Conservation (phyloP, 345 rosid species). For the Salix viminalis region DNA sequence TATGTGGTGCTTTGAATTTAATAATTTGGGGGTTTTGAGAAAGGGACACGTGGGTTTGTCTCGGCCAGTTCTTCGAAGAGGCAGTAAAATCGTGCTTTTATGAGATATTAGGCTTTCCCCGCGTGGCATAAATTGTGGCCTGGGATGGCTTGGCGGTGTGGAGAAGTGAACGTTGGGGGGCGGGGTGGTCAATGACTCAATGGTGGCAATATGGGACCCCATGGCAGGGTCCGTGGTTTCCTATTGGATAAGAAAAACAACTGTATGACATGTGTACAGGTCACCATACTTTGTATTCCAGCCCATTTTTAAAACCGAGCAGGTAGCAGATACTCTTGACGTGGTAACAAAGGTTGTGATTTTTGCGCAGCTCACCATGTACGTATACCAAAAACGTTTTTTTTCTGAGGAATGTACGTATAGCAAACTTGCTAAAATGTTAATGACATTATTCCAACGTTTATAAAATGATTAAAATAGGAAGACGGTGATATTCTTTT, state of each 20-base stretch:
- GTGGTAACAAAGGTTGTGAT: not conserved
- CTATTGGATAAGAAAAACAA: not conserved
- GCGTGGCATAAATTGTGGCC: not conserved
- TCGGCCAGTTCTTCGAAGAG: not conserved
- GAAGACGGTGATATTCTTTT: not conserved
- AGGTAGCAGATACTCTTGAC: not conserved
- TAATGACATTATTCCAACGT: not conserved
- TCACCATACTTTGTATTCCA: not conserved
- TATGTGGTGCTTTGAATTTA: not conserved
- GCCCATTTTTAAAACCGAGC: not conserved
- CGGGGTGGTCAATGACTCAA: too few species aligned
- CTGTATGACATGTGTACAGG: not conserved
- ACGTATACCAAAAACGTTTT: not conserved
- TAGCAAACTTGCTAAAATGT: not conserved
- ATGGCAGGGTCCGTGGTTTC: not conserved
- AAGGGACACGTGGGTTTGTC: not conserved
- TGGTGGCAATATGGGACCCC: not conserved
- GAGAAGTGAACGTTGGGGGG: not conserved
- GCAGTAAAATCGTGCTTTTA: not conserved
- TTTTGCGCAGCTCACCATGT: not conserved
- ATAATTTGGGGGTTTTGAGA: not conserved
- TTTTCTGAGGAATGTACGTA: too few species aligned
- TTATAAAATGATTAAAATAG: not conserved
- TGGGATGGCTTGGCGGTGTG: slow-evolving; percentile 5
- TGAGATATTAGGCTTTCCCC: not conserved